Base-by-base conservation (phyloP, 2,329 filamentous ascomycete genomes). In the Rhynchosporium graminicola region DNA sequence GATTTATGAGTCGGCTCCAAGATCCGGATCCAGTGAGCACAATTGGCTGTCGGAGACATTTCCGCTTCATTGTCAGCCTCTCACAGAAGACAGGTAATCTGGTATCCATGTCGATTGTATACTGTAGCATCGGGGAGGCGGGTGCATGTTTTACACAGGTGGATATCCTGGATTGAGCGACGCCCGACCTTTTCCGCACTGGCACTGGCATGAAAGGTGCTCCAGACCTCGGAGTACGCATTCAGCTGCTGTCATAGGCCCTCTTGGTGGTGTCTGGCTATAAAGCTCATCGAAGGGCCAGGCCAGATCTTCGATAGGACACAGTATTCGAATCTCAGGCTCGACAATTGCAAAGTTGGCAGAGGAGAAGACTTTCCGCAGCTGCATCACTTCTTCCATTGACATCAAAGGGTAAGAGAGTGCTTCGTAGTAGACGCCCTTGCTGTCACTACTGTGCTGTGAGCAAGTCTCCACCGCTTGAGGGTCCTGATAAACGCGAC, bases 1-100 rank as follows among this genome's bases (percentile, higher is more conserved):
- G 63, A 67, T 20, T 20, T 20, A 20, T 67, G 56, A 36, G 33
- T 7, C 42, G 13, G 26, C 20, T 46, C 10, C 26, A 38, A 40
- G 20, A 48, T n/a, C 43, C 56, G 31, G 45, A 29, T 12, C 56
- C 43, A 38, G 12, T n/a, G 33, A 33, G 33, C 40, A 58, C 4
- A 36, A 8, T 9, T 8, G 56, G 33, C 33, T 58, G 13, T 42
- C 45, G 45, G 56, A 50, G 43, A 12, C 43, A 10, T 13, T 50
- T 38, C 56, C 45, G 42, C 26, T 6, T 8, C 12, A 5, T 15
- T 12, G 13, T 3, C 12, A 26, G 54, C 54, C 26, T 33, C 28
- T 43, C 40, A 45, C 8, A 54, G 26, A 3, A 31, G 40, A 28
- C 20, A 46, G 54, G 9, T 36, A 28, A n/a, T 57, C 28, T n/a